Percentiles rank a stretch among this genome's conserved stretches.
These are phyloP conservation scores for Venturia nashicola DNA, from an alignment of 2,329 filamentous ascomycete genomes.

Conservation along the genomic window DNA sequence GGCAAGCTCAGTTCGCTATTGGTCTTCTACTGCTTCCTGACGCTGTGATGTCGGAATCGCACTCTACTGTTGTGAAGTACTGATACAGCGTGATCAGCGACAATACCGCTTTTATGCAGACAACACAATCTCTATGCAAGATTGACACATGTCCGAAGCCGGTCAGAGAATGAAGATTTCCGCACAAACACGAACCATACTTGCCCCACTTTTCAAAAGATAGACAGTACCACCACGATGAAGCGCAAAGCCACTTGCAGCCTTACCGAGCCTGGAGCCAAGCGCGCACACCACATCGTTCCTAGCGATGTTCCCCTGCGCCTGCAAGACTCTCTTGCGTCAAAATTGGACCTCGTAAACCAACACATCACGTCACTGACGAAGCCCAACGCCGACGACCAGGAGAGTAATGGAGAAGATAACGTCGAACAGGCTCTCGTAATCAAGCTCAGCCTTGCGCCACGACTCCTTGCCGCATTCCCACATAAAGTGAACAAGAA, in stretches of 20 bases:
- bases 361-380: background rate
- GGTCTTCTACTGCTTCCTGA: background rate
- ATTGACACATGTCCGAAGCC: background rate
- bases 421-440: background rate
- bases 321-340: background rate
- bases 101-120: background rate
- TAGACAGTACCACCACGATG: background rate
- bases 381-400: background rate
- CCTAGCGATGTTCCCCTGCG: background rate
- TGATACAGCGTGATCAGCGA: background rate
- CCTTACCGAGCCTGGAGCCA: background rate
- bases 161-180: background rate
- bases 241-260: background rate
- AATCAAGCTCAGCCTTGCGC: background rate
- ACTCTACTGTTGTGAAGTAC: background rate
- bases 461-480: background rate
- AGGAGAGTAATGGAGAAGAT: background rate
- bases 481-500: background rate
- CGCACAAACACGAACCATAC: background rate
- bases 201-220: background rate
- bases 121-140: background rate
- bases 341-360: background rate
- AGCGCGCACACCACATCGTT: background rate
- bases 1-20: background rate
- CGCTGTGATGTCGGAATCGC: background rate